Evolutionary conservation across 345 rosid species (phyloP).

Genomic region (Draba incana): DNA sequence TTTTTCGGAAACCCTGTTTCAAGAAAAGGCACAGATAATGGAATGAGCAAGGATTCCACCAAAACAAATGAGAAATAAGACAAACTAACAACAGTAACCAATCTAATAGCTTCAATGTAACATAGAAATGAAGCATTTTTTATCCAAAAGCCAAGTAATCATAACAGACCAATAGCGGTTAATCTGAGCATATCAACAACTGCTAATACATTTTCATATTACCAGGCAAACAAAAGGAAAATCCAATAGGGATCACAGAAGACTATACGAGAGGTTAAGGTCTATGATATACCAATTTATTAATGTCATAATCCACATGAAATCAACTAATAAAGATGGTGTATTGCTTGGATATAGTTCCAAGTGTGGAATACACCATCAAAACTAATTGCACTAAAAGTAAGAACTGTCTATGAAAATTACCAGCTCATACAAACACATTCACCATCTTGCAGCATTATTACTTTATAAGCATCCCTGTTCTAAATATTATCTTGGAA

Average conservation of each 20-base stretch:
- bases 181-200: neutral
- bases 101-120: conserved; percentile 10
- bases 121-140: neutral
- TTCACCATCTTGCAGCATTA: conserved; percentile 17
- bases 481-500: too few species aligned
- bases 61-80: conserved; percentile 9
- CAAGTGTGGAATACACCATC: neutral
- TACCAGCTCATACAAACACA: neutral
- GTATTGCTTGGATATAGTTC: neutral
- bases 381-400: too few species aligned
- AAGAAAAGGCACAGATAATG: conserved; percentile 17
- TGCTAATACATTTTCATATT: conserved; percentile 11
- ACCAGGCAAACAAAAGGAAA: conserved; percentile 19
- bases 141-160: conserved; percentile 7
- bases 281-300: conserved; percentile 6
- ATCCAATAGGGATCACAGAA: neutral
- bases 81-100: conserved; percentile 5
- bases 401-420: conserved; percentile 1
- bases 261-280: conserved; percentile 7
- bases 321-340: neutral
- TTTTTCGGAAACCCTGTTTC: conserved; percentile 91
- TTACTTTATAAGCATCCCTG: too few species aligned
- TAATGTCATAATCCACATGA: neutral
- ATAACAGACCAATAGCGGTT: neutral
- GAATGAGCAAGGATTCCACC: conserved; percentile 12